Percentiles rank a stretch among this genome's conserved stretches.
phyloP scores from a whole-genome alignment of 1,284 basidiomycete genomes.

The Athelia psychrophila region DNA sequence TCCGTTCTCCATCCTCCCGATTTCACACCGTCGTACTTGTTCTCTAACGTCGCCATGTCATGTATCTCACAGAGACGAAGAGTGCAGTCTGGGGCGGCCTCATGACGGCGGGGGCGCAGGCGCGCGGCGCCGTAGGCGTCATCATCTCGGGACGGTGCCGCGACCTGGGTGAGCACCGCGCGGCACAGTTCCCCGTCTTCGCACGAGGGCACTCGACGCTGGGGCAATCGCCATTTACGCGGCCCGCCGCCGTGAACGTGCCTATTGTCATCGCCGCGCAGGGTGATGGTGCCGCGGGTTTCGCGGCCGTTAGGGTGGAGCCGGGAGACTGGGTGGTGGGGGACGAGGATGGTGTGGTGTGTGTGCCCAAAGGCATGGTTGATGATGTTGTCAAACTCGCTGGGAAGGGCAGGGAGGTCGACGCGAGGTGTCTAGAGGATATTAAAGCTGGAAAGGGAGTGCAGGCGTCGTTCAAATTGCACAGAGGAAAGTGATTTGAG shows the following conservation, averaged over 20 bases:
- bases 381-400: constrained; percentile 63
- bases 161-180: constrained; percentile 77
- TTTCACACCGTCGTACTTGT: background rate
- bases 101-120: constrained; percentile 83
- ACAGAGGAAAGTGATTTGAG: constrained; percentile 56
- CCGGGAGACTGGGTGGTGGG: constrained; percentile 86
- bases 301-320: constrained; percentile 58
- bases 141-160: constrained; percentile 84
- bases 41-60: too few species aligned
- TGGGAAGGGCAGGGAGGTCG: constrained; percentile 59
- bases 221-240: constrained; percentile 86
- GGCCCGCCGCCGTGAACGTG: constrained; percentile 77
- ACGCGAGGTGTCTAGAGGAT: constrained; percentile 76
- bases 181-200: constrained; percentile 72
- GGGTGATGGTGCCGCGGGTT: constrained; percentile 28
- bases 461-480: constrained; percentile 73
- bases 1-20: background rate
- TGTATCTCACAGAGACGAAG: constrained; percentile 55
- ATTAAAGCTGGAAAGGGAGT: constrained; percentile 75
- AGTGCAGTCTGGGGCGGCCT: constrained; percentile 92
- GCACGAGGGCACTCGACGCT: constrained; percentile 82
- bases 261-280: constrained; percentile 64
- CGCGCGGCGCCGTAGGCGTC: constrained; percentile 67
- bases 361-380: constrained; percentile 61
- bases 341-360: constrained; percentile 90